These are phyloP conservation scores for Venturia carpophila DNA, from an alignment of 2,329 filamentous ascomycete genomes.

Conservation along the genomic window DNA sequence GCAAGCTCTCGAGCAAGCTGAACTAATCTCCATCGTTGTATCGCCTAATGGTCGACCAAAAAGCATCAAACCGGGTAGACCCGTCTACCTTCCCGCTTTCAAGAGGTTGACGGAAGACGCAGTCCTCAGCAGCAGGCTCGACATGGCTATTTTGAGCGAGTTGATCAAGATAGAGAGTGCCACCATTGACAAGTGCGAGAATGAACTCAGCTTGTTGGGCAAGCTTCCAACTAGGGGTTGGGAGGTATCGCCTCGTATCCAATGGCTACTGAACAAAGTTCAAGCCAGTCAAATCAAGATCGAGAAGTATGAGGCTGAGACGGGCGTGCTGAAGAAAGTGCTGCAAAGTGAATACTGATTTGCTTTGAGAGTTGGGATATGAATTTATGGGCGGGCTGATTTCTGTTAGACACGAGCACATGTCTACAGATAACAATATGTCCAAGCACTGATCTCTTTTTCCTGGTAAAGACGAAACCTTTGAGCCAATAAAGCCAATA, in stretches of 20 bases:
- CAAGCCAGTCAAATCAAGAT: slow-evolving; percentile 68
- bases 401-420: not conserved
- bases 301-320: slow-evolving; percentile 64
- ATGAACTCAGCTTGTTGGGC: slow-evolving; percentile 65
- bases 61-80: slow-evolving; percentile 70
- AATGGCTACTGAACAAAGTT: slow-evolving; percentile 68
- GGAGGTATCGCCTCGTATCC: slow-evolving; percentile 57
- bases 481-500: too few species aligned
- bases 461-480: too few species aligned
- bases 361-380: not conserved
- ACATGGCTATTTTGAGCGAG: slow-evolving; percentile 59
- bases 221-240: slow-evolving; percentile 61
- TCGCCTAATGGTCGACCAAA: slow-evolving; percentile 67
- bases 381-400: not conserved
- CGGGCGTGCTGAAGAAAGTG: slow-evolving; percentile 62
- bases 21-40: slow-evolving; percentile 71
- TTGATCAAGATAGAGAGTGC: slow-evolving; percentile 63
- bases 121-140: slow-evolving; percentile 63
- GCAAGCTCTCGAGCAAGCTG: slow-evolving; percentile 72
- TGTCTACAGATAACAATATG: not conserved
- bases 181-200: slow-evolving; percentile 70
- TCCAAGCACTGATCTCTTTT: not conserved
- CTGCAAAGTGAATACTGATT: slow-evolving; percentile 43
- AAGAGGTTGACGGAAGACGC: slow-evolving; percentile 60
- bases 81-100: slow-evolving; percentile 82